These are phyloP conservation scores for Nothophoma quercina DNA, from an alignment of 2,329 filamentous ascomycete species.

Conservation along the genomic window DNA sequence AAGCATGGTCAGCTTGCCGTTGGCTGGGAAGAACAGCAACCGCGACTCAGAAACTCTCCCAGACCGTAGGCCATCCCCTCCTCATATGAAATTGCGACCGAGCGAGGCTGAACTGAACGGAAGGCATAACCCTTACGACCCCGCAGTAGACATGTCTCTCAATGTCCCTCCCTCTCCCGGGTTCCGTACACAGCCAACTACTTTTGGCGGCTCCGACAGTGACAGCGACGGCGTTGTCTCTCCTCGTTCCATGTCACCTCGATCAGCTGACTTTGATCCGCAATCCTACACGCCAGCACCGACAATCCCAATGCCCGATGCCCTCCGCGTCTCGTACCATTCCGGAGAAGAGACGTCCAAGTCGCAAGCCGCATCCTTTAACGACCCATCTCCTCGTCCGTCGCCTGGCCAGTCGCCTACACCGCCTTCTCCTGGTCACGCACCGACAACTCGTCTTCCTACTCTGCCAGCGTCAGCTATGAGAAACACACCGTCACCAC, in stretches of 20 bases:
- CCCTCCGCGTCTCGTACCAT: constrained; percentile 36
- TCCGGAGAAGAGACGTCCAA: constrained; percentile 23
- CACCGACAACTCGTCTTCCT: constrained; percentile 37
- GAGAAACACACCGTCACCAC: constrained; percentile 28
- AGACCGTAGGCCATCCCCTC: constrained; percentile 31
- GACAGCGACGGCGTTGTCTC: constrained; percentile 33
- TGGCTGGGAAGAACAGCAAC: constrained; percentile 29
- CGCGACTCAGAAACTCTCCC: constrained; percentile 29
- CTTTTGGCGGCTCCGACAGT: constrained; percentile 40
- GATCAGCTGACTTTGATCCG: constrained; percentile 29
- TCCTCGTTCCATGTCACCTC: constrained; percentile 36
- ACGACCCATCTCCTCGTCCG: constrained; percentile 17
- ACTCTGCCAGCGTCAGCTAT: constrained; percentile 33
- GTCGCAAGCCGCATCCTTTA: constrained; percentile 43
- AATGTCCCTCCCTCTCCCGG: constrained; percentile 44
- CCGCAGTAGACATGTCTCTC: constrained; percentile 46
- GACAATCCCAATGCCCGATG: constrained; percentile 35
- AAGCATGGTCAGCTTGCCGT: constrained; percentile 45
- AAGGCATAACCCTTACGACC: constrained; percentile 42
- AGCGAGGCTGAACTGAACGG: constrained; percentile 49
- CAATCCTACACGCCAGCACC: constrained; percentile 40
- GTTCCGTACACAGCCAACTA: constrained; percentile 27
- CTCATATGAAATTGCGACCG: constrained; percentile 40
- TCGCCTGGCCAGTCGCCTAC: constrained; percentile 33
- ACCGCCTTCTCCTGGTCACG: constrained; percentile 34